phyloP scores from a whole-genome alignment of 441 rosid species.

The Gossypium gossypioides region DNA sequence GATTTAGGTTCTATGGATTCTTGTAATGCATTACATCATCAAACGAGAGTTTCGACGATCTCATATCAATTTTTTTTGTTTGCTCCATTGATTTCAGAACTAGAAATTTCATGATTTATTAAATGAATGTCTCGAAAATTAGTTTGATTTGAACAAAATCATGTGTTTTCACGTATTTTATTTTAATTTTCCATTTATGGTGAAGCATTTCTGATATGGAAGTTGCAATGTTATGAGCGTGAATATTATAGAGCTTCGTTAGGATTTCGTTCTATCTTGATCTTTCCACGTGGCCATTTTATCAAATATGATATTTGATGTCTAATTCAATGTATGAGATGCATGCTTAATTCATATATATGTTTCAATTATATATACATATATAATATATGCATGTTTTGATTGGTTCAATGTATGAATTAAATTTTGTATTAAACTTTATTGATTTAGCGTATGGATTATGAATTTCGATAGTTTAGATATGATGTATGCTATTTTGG shows the following conservation, averaged over 20 bases:
- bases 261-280: background rate
- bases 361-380: no score
- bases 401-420: no score
- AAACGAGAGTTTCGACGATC: background rate
- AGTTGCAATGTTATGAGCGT: background rate
- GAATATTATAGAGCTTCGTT: constrained; percentile 1
- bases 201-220: background rate
- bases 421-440: no score
- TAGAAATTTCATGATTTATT: background rate
- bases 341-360: no score
- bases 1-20: background rate
- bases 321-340: background rate
- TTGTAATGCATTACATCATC: constrained; percentile 8
- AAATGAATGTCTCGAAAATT: background rate
- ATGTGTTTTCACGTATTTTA: background rate
- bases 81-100: background rate
- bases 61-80: background rate
- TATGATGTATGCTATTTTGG: no score
- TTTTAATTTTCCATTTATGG: background rate
- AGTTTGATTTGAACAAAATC: constrained; percentile 1
- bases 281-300: background rate
- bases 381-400: no score
- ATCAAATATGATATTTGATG: background rate
- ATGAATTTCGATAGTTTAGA: no score
- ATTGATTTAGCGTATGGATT: no score